Base-by-base conservation (phyloP, 768 basidiomycete genomes). In the Dioszegia crocea region DNA sequence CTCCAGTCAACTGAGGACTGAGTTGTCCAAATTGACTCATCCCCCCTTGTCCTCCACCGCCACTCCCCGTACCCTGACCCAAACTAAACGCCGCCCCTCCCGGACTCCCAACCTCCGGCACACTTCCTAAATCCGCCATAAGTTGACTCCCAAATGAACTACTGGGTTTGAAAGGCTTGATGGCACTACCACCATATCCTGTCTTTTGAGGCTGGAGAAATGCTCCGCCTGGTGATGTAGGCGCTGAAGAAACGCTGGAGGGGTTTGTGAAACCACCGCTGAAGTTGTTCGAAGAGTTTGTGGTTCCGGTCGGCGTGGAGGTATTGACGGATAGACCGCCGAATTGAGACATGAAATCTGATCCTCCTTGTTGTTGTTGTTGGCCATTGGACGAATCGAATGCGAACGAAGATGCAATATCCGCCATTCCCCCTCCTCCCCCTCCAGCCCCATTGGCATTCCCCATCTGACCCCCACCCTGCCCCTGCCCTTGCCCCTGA, bases 121-220 rank as follows among this genome's bases (percentile, higher is more conserved):
- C 84, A 4, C 89, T 80, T 2, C 91, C 91, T 24, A 91, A 77
- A 2, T 84, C 82, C 50, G 87, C 87, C 59, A 91, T 67, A 39
- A 91, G 73, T 16, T 84, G 83, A 31, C 87, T 85, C 29, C 89
- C 89, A 70, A 91, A 91, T 40, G 83, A 85, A 1, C 86, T 87
- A 2, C 85, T 82, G 2, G 89, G 89, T 68, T 89, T 89, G 81
- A 91, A 91, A 5, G 87, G 83, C 71, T 87, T 89, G 63, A 89
- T 73, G 10, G 59, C 62, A 27, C 68, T 72, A 4, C 85, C 86
- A 24, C 81, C 79, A 62, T 80, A 79, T 3, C 83, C 83, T 0
- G 83, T 84, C 33, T 75, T 65, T 62, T 84, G 83, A 10, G 81
- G 77, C 57, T 80, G 80, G 3, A 82, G 61, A 54, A 64, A 65